Base-by-base conservation (phyloP, 176 grass and related monocot genomes). In the Avena eriantha region DNA sequence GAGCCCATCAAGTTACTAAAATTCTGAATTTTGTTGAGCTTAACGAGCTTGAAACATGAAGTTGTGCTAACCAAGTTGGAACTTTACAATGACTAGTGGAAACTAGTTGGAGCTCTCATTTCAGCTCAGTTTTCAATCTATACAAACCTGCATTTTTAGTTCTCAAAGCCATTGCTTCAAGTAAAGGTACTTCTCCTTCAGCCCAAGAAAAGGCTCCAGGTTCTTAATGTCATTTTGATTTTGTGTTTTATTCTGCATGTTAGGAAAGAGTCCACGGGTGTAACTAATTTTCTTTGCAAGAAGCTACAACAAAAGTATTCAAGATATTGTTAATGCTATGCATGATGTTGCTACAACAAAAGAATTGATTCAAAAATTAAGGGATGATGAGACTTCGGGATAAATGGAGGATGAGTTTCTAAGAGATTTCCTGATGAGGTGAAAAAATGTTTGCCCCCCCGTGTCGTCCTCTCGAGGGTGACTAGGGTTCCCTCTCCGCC, bases 301-400 rank as follows among this genome's bases (percentile, higher is more conserved):
- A 77, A 77, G 26, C 57, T 77, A 7, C 51, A 78, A 19, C 33
- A 78, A 0, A 78, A 78, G 21, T 58, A 29, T 53, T 2, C 50
- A 78, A 39, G 31, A 78, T 60, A 58, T 79, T 23, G 76, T 57
- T 8, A 79, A 79, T 43, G 54, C 33, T 43, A 79, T 79, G 34
- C 33, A 60, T 43, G 54, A 59, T n/a, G 55, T 79, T 43, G 19
- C 33, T 2, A 79, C 76, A 1, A 60, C 54, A 59, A 79, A 59
- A 8, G 0, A 22, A 39, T 16, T 78, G 12, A 58, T 78, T 78
- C 29, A 57, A 8, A 46, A 55, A 6, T 56, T 77, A 18, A 53
- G 23, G 23, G 34, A 39, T 68, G 31, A 36, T 36, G 15, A 49
- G 8, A 34, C 65, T 68, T 68, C 15, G 65, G 5, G 18, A 34